These are phyloP conservation scores for Leishmania tropica DNA, from an alignment of 208 protist species.

Conservation along the genomic window DNA sequence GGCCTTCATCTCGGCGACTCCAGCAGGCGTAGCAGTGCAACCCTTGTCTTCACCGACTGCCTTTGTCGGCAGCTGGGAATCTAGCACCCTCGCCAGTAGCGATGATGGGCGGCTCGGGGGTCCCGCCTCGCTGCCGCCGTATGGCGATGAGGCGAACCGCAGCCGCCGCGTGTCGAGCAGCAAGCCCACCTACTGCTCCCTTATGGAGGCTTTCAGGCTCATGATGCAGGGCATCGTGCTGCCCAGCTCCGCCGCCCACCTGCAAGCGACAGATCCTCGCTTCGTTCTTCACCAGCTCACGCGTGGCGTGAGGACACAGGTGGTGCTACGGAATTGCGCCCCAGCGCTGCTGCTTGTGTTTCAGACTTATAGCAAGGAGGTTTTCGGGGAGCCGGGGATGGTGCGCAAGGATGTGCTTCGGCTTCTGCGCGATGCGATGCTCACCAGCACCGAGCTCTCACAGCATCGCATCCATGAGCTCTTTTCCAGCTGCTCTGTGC, in stretches of 20 bases:
- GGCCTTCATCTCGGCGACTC: background rate
- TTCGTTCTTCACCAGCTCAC: conserved; percentile 54
- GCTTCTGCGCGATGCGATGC: conserved; percentile 84
- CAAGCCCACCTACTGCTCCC: conserved; percentile 18
- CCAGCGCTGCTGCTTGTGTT: conserved; percentile 70
- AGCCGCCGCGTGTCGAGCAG: background rate
- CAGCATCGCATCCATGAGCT: conserved; percentile 84
- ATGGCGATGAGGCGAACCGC: background rate
- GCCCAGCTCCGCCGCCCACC: conserved; percentile 18
- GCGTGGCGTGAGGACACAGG: conserved; percentile 52
- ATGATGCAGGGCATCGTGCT: conserved; percentile 29
- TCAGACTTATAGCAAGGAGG: conserved; percentile 76
- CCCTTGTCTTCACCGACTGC: background rate
- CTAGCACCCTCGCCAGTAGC: background rate
- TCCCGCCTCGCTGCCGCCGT: background rate
- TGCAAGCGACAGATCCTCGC: conserved; percentile 8
- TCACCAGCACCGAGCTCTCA: conserved; percentile 90
- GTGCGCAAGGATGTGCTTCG: conserved; percentile 72
- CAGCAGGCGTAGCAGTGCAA: too few relatives aligned
- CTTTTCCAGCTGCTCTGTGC: conserved; percentile 72
- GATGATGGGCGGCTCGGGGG: background rate
- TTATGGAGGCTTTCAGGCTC: conserved; percentile 18
- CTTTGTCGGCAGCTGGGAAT: background rate
- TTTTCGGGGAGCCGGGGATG: conserved; percentile 70
- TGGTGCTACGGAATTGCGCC: conserved; percentile 52